Evolutionary conservation across 371 early-diverging fungal species (phyloP).

Genomic region (Scutellospora calospora): DNA sequence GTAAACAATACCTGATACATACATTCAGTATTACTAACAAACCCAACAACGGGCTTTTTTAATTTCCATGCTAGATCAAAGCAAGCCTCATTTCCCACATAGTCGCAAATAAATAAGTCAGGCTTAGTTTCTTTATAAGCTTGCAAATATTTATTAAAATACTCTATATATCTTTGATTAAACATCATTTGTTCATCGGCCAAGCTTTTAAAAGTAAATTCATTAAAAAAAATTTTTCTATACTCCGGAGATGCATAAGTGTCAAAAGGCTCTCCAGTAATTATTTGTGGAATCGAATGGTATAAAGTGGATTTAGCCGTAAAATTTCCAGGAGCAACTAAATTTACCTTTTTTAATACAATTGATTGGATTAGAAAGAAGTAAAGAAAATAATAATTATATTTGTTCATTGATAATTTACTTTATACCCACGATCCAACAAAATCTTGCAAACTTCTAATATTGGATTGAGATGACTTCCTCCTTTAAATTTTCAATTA

Average conservation of each 20-base stretch:
- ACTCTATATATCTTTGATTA: not conserved
- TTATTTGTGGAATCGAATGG: not conserved
- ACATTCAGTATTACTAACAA: conserved; percentile 1
- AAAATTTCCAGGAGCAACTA: conserved; percentile 16
- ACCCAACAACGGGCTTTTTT: not conserved
- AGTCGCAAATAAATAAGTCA: conserved; percentile 23
- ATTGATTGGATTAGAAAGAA: too few relatives aligned
- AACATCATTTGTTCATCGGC: not conserved
- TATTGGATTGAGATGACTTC: conserved; percentile 12
- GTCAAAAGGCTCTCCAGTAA: not conserved
- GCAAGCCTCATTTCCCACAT: not conserved
- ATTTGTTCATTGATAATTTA: not conserved
- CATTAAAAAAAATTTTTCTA: not conserved
- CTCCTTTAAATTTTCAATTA: conserved; percentile 13
- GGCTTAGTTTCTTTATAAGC: conserved; percentile 13
- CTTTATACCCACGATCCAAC: conserved; percentile 13
- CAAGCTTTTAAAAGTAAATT: not conserved
- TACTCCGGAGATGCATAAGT: not conserved
- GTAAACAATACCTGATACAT: too few relatives aligned
- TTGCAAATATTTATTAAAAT: not conserved
- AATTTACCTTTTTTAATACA: conserved; percentile 14
- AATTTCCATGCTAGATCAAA: conserved; percentile 38
- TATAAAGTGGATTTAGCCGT: not conserved
- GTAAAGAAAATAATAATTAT: not conserved
- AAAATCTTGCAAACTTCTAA: conserved; percentile 13